phyloP scores from a whole-genome alignment of 495 filamentous ascomycete genomes.

The Tuber borchii region DNA sequence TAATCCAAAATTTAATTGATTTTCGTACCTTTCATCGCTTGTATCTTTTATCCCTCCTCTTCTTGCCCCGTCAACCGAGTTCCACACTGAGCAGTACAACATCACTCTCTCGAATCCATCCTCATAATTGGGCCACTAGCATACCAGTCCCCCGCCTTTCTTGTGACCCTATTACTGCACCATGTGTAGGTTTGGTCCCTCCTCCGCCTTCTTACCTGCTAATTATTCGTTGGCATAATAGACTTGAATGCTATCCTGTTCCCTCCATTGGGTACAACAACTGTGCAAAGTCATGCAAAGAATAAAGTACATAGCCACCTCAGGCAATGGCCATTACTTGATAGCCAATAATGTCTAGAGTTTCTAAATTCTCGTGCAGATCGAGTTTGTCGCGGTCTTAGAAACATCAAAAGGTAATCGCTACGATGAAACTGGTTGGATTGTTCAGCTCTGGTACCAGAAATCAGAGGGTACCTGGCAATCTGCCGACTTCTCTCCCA shows the following conservation, averaged over 20 bases:
- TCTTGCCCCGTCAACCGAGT: not conserved
- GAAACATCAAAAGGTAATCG: constrained; percentile 23
- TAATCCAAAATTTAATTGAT: too few relatives aligned
- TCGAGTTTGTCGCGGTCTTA: constrained; percentile 27
- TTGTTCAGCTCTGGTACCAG: constrained; percentile 39
- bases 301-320: constrained; percentile 10
- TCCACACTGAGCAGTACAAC: not conserved
- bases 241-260: constrained; percentile 34
- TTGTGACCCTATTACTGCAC: not conserved
- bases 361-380: constrained; percentile 9
- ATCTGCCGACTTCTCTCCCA: constrained; percentile 25
- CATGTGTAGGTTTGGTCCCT: not conserved
- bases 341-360: not conserved
- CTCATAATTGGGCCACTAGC: not conserved
- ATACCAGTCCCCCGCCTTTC: not conserved
- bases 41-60: too few relatives aligned
- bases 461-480: constrained; percentile 16
- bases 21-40: too few relatives aligned
- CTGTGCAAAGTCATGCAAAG: constrained; percentile 12
- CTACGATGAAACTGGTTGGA: constrained; percentile 15
- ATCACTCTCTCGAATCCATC: not conserved
- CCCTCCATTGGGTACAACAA: constrained; percentile 32
- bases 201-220: not conserved
- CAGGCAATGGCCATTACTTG: not conserved
- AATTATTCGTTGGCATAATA: not conserved